phyloP scores from a whole-genome alignment of 352 stramenopile genomes.

The Blastocystis sp. region DNA sequence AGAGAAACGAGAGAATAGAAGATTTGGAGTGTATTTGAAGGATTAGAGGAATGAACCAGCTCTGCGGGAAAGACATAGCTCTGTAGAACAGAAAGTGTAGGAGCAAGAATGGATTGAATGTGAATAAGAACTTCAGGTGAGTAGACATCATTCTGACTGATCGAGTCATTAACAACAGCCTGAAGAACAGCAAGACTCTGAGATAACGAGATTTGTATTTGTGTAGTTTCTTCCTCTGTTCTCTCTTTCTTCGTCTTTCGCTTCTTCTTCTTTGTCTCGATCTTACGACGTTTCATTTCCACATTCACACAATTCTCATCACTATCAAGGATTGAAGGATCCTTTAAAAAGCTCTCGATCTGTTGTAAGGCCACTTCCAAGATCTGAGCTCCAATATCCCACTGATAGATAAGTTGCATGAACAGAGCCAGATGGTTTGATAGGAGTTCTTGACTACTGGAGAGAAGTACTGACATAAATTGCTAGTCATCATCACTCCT shows the following conservation, averaged over 20 bases:
- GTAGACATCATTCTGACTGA: neutral
- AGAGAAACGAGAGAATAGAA: neutral
- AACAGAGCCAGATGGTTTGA: conserved; percentile 5
- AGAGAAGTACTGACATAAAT: neutral
- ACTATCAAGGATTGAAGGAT: neutral
- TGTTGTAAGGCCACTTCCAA: neutral
- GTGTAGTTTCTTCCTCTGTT: neutral
- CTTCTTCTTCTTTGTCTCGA: neutral
- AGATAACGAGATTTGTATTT: neutral
- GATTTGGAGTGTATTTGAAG: neutral
- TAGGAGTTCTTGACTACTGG: neutral
- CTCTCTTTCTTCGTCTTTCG: neutral
- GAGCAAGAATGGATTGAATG: neutral
- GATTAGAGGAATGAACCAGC: neutral
- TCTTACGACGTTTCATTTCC: neutral
- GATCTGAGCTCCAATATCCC: neutral
- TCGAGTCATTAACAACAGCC: conserved; percentile 15
- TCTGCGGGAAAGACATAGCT: neutral
- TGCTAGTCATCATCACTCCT: neutral
- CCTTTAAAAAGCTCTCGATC: neutral
- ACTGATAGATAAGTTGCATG: conserved; percentile 45
- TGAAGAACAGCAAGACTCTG: conserved; percentile 14
- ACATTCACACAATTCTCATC: neutral
- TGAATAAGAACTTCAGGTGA: neutral
- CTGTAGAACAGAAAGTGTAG: neutral